Evolutionary conservation across 768 basidiomycete genomes (phyloP).

Genomic region (Cubamyces lactineus): DNA sequence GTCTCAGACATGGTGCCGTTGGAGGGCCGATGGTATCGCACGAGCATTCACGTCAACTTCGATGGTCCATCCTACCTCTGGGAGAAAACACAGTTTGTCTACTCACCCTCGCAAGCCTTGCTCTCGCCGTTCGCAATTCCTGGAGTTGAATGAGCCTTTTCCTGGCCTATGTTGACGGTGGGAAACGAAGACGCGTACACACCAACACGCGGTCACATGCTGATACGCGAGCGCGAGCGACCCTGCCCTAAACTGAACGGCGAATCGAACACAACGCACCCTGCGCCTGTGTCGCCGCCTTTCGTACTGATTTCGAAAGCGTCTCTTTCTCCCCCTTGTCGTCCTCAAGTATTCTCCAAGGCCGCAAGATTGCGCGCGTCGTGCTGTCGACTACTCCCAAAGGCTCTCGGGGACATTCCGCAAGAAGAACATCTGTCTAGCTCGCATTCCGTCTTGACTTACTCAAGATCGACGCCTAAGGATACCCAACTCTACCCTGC

Average conservation of each 20-base stretch:
- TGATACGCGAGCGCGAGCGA: constrained; percentile 41
- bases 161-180: no score
- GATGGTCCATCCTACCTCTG: no score
- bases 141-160: no score
- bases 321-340: constrained; percentile 2
- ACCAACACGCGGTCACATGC: constrained; percentile 41
- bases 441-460: no score
- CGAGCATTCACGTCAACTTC: no score
- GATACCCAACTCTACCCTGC: no score
- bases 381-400: neutral
- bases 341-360: neutral
- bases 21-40: no score
- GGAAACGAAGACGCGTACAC: neutral
- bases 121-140: no score
- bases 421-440: no score
- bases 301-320: constrained; percentile 3
- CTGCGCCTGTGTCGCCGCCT: neutral
- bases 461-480: neutral
- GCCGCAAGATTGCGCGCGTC: neutral
- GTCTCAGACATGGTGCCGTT: no score
- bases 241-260: constrained; percentile 44
- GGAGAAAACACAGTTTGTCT: no score
- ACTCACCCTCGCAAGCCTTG: no score
- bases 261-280: constrained; percentile 12
- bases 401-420: neutral